Evolutionary conservation across 495 filamentous ascomycete genomes (phyloP).

Genomic region (Hypoxylon lienhwacheense): DNA sequence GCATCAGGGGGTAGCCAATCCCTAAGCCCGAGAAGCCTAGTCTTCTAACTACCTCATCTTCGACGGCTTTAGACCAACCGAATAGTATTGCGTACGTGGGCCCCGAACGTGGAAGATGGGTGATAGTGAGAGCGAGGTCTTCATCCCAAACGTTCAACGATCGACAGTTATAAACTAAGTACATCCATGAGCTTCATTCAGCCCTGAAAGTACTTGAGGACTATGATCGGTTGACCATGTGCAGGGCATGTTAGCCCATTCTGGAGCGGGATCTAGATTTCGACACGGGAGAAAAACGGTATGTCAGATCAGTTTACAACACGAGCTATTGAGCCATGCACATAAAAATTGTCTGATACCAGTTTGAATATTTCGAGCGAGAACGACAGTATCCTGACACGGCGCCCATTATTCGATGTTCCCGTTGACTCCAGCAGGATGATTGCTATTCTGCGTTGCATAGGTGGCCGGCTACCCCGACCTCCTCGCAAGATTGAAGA

Average conservation of each 20-base stretch:
- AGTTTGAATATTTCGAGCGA: slow-evolving; percentile 5
- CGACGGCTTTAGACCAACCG: slow-evolving; percentile 23
- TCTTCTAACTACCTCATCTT: slow-evolving; percentile 27
- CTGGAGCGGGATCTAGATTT: slow-evolving; percentile 9
- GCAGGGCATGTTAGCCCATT: slow-evolving; percentile 1
- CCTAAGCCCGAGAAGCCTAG: slow-evolving; percentile 11
- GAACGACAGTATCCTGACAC: slow-evolving; percentile 18
- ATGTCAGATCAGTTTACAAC: slow-evolving; percentile 26
- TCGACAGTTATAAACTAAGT: slow-evolving; percentile 20
- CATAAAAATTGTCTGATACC: slow-evolving; percentile 16
- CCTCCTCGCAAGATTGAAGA: too few species aligned
- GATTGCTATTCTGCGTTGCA: too few species aligned
- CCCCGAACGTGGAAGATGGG: slow-evolving; percentile 31
- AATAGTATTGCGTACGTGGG: slow-evolving; percentile 38
- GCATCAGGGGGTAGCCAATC: slow-evolving; percentile 35
- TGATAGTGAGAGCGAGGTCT: slow-evolving; percentile 39
- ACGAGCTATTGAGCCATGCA: slow-evolving; percentile 25
- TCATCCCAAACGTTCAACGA: slow-evolving; percentile 36
- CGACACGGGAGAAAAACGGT: slow-evolving; percentile 18
- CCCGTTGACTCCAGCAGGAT: too few species aligned
- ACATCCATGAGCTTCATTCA: not conserved
- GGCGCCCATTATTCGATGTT: too few species aligned
- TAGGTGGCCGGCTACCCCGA: too few species aligned
- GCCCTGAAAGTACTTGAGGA: not conserved
- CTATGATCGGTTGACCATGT: slow-evolving; percentile 1